A percentile compares a stretch with the other conserved stretches of the same genome.
Conservation (phyloP, 192 early-diverging fungal species). For the Spizellomyces punctatus region DNA sequence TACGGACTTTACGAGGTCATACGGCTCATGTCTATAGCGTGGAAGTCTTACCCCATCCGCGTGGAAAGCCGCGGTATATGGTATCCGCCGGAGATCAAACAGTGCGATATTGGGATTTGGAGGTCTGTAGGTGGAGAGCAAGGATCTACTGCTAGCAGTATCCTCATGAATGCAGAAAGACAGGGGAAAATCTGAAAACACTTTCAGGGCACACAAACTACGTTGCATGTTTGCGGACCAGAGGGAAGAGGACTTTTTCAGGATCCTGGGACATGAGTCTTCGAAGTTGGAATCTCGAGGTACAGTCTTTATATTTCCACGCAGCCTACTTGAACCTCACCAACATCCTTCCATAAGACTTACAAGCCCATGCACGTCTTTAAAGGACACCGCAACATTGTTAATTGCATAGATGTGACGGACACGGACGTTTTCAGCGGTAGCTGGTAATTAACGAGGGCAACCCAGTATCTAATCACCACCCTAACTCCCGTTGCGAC, state of each 20-base stretch:
- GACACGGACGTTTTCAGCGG: slow-evolving; percentile 56
- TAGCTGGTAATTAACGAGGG: slow-evolving; percentile 39
- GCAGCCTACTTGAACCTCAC: background rate
- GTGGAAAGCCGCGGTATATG: slow-evolving; percentile 12
- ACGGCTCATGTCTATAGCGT: slow-evolving; percentile 51
- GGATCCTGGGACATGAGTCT: slow-evolving; percentile 57
- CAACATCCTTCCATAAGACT: slow-evolving; percentile 17
- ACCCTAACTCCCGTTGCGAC: background rate
- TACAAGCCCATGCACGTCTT: slow-evolving; percentile 59
- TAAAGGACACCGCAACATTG: slow-evolving; percentile 55
- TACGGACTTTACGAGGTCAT: slow-evolving; percentile 37
- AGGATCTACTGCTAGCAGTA: background rate
- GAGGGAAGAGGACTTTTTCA: slow-evolving; percentile 51
- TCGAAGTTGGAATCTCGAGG: slow-evolving; percentile 57
- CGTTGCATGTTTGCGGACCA: slow-evolving; percentile 47
- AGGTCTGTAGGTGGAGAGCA: slow-evolving; percentile 23
- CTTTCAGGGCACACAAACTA: slow-evolving; percentile 49
- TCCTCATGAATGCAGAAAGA: background rate
- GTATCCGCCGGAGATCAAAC: slow-evolving; percentile 55
- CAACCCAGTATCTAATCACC: background rate
- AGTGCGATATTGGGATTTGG: slow-evolving; percentile 46
- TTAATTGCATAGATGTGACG: slow-evolving; percentile 58
- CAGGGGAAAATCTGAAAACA: slow-evolving; percentile 14
- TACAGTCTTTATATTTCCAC: slow-evolving; percentile 3
- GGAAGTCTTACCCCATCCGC: slow-evolving; percentile 34